Conservation (phyloP, 176 grass and related monocot genomes). For the Avena eriantha region DNA sequence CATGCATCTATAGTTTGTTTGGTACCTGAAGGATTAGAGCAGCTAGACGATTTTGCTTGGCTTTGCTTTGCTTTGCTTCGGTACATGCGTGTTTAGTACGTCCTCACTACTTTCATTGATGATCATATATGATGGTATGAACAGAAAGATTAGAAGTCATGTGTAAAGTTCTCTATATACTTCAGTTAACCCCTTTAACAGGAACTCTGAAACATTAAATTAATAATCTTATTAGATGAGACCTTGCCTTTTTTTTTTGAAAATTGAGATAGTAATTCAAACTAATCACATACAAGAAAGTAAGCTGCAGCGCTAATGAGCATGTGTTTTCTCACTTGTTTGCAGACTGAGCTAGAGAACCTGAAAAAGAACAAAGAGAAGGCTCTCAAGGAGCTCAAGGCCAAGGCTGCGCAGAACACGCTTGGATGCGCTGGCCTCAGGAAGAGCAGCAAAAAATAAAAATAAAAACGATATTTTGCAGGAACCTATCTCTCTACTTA, state of each 20-base stretch:
- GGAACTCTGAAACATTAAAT: neutral
- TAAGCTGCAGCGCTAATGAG: neutral
- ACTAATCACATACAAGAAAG: neutral
- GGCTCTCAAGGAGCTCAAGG: constrained; percentile 60
- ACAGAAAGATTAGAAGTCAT: neutral
- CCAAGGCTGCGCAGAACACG: constrained; percentile 48
- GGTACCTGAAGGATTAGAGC: neutral
- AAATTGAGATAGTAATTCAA: neutral
- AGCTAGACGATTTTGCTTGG: neutral
- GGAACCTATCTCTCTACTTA: neutral
- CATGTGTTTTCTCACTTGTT: neutral
- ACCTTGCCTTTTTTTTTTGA: neutral
- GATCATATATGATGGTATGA: neutral
- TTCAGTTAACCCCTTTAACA: neutral
- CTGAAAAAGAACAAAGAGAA: constrained; percentile 60
- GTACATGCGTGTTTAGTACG: neutral
- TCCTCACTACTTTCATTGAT: neutral
- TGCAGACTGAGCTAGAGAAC: constrained; percentile 46
- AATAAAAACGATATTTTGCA: neutral
- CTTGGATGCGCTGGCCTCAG: constrained; percentile 51
- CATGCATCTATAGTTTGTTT: neutral
- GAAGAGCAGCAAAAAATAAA: constrained; percentile 47
- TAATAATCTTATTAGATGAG: neutral
- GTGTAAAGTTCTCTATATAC: neutral
- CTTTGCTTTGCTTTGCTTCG: too few relatives aligned